Conservation (phyloP, 2,329 filamentous ascomycete species). For the Colletotrichum sp. region DNA sequence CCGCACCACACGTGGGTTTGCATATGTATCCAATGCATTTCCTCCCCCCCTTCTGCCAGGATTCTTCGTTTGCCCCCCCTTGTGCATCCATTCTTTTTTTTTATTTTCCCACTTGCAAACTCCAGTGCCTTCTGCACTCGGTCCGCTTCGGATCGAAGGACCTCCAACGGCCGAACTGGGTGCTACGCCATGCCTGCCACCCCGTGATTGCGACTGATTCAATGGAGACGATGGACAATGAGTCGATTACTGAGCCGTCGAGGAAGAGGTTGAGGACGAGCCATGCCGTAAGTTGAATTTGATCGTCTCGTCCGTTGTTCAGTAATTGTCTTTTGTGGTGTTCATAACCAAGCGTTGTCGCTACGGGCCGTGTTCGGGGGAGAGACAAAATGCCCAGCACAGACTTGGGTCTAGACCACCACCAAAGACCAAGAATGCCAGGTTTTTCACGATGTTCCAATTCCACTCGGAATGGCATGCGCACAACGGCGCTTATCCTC, state of each 20-base stretch:
- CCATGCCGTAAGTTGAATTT: slow-evolving; percentile 35
- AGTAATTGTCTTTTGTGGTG: neutral
- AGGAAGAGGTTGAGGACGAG: slow-evolving; percentile 47
- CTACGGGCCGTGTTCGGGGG: neutral
- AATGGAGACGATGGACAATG: slow-evolving; percentile 29
- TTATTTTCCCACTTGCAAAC: neutral
- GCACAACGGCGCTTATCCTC: neutral
- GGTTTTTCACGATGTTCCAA: neutral
- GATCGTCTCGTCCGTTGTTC: neutral
- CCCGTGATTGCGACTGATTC: neutral
- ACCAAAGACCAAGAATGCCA: neutral
- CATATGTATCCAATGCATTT: slow-evolving; percentile 11
- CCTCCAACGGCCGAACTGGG: neutral
- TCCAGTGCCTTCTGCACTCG: slow-evolving; percentile 22
- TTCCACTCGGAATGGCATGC: neutral
- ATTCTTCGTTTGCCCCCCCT: slow-evolving; percentile 4
- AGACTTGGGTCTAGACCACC: neutral
- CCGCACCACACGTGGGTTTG: slow-evolving; percentile 13
- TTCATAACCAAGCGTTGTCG: neutral
- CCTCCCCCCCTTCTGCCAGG: slow-evolving; percentile 3
- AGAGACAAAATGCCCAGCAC: neutral
- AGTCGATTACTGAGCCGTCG: slow-evolving; percentile 30
- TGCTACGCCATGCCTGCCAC: slow-evolving; percentile 6
- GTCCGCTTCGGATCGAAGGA: slow-evolving; percentile 35
- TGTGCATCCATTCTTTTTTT: slow-evolving; percentile 16